phyloP scores from a whole-genome alignment of 805 yeast species.

The Wickerhamomyces hampshirensis region DNA sequence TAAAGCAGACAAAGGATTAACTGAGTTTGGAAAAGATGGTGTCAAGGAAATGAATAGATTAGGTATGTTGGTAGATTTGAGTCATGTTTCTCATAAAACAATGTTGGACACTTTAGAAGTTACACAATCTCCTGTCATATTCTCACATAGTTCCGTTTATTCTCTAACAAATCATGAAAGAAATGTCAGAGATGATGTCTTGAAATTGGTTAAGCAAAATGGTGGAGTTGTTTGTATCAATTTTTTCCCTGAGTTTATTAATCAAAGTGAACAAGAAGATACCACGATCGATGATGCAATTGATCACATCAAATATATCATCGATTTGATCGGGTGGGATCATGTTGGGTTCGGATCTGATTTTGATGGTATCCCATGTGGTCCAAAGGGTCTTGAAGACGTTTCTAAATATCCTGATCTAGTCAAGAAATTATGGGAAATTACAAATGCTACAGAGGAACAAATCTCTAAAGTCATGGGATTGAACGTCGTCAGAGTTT shows the following conservation, averaged over 20 bases:
- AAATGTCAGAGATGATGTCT: conserved; percentile 45
- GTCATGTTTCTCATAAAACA: conserved; percentile 44
- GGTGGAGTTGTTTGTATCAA: conserved; percentile 46
- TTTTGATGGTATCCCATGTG: conserved; percentile 47
- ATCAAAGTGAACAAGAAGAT: conserved; percentile 6
- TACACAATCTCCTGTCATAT: conserved; percentile 42
- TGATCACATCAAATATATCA: conserved; percentile 39
- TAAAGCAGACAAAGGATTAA: conserved; percentile 38
- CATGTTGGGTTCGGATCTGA: conserved; percentile 49
- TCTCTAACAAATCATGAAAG: conserved; percentile 37
- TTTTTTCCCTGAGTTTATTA: conserved; percentile 39
- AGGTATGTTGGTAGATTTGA: conserved; percentile 48
- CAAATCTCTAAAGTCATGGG: conserved; percentile 42
- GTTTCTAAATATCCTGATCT: conserved; percentile 51
- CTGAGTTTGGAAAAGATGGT: conserved; percentile 36
- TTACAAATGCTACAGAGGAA: conserved; percentile 38
- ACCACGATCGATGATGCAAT: conserved; percentile 43
- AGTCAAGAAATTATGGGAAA: conserved; percentile 29
- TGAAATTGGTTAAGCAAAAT: conserved; percentile 33
- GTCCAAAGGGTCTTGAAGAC: conserved; percentile 49
- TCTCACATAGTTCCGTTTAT: conserved; percentile 42
- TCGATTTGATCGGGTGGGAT: conserved; percentile 44
- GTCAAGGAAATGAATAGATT: conserved; percentile 46
- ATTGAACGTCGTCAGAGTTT: conserved; percentile 40
- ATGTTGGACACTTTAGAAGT: conserved; percentile 40